phyloP scores from a whole-genome alignment of 2,329 filamentous ascomycete species.

The Cordyceps javanica region DNA sequence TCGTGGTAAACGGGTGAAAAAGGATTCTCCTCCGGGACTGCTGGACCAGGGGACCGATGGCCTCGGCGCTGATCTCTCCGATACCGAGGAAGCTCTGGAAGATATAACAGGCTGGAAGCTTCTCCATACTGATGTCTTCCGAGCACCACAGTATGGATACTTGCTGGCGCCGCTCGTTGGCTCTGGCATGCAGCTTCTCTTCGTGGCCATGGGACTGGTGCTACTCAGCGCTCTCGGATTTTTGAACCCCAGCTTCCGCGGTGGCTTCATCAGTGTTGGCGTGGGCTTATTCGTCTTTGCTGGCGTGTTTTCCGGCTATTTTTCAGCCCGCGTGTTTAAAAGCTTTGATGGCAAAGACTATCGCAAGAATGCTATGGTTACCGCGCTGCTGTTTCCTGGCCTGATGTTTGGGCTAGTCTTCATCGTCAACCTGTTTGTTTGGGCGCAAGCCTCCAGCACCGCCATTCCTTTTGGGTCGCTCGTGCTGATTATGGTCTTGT shows the following conservation, averaged over 20 bases:
- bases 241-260: conserved; percentile 82
- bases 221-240: conserved; percentile 69
- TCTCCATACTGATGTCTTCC: conserved; percentile 82
- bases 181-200: conserved; percentile 79
- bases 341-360: conserved; percentile 73
- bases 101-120: conserved; percentile 86
- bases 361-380: conserved; percentile 70
- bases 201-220: conserved; percentile 70
- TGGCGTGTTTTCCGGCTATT: conserved; percentile 80
- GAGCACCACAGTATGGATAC: conserved; percentile 62
- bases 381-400: conserved; percentile 72
- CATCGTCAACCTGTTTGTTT: conserved; percentile 81
- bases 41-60: conserved; percentile 53
- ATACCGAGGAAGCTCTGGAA: conserved; percentile 57
- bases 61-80: conserved; percentile 51
- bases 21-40: conserved; percentile 52
- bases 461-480: conserved; percentile 79
- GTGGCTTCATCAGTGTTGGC: conserved; percentile 80
- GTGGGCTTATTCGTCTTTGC: conserved; percentile 79
- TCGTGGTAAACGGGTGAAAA: conserved; percentile 49
- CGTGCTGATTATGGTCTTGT: conserved; percentile 64
- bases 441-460: conserved; percentile 83
- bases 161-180: conserved; percentile 76
- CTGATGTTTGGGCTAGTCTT: conserved; percentile 69
- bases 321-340: conserved; percentile 75